Base-by-base conservation (phyloP, 805 yeast genomes). In the Monosporozyma solicola region DNA sequence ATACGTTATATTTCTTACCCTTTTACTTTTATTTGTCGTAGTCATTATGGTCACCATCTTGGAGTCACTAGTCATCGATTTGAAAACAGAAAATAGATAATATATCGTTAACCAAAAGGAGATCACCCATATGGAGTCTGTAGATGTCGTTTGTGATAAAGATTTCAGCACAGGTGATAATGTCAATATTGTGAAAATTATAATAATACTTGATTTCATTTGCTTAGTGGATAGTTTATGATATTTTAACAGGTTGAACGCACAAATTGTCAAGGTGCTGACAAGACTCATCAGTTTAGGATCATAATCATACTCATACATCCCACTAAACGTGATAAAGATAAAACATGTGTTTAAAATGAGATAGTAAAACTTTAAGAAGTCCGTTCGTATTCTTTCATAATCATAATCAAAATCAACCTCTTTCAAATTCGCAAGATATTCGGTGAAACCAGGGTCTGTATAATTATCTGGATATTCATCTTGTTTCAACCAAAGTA, bases 51-150 rank as follows among this genome's bases (percentile, higher is more conserved):
- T n/a, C 24, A 22, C 35, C 46, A 48, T 25, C 45, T 48, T 13
- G 51, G 47, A 22, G 44, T 53, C 13, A 50, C 49, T 41, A 41
- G 44, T 41, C 53, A 47, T 32, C 33, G 52, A 27, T 52, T 54
- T 27, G 53, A 51, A 59, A 47, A 62, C 50, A 5, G 66, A 57
- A 20, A 63, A 55, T 11, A 90, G 71, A 61, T 89, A 89, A 46
- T 83, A 71, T 10, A 88, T 59, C 33, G 87, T 82, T 15, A 94
- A 72, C 83, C 96, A 85, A 48, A 84, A 82, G 7, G 95, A 80
- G 4, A 94, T 69, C 0, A 96, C 90, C 97, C 98, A 92, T 55
- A 94, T 89, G 15, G 97, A 88, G 71, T 94, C 98, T 0, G 94
- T 85, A 0, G 97, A 82, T 0, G 97, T 89, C 0, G 96, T 85